Evolutionary conservation across 2,329 filamentous ascomycete genomes (phyloP).

Genomic region (Cytospora leucostoma): DNA sequence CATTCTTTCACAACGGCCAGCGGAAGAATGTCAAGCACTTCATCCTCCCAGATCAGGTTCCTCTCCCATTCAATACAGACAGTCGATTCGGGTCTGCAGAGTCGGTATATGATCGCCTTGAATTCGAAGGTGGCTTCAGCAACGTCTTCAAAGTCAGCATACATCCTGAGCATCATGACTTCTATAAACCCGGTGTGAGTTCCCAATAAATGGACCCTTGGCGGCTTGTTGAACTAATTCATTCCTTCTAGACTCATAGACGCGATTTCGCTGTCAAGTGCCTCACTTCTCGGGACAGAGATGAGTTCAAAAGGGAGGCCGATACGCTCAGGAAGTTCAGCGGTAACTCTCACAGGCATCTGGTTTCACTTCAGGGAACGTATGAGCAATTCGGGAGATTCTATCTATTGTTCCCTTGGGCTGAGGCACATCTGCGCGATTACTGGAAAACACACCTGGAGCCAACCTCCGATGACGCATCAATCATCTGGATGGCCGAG

Average conservation of each 20-base stretch:
- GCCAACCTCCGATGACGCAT: neutral
- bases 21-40: conserved; percentile 20
- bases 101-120: neutral
- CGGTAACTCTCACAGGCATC: conserved; percentile 21
- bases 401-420: conserved; percentile 31
- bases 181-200: conserved; percentile 8
- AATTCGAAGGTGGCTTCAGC: conserved; percentile 22
- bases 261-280: conserved; percentile 24
- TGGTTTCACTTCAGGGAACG: conserved; percentile 29
- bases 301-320: conserved; percentile 27
- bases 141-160: conserved; percentile 24
- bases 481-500: conserved; percentile 26
- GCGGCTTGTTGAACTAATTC: too few species aligned
- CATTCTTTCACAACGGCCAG: conserved; percentile 18
- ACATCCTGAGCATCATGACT: conserved; percentile 29
- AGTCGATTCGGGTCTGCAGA: neutral
- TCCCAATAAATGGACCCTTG: too few species aligned
- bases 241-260: neutral
- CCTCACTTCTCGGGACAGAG: conserved; percentile 8
- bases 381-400: conserved; percentile 24
- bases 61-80: conserved; percentile 17
- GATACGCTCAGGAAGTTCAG: conserved; percentile 28
- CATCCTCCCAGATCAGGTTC: neutral
- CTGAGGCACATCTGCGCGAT: conserved; percentile 24
- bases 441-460: conserved; percentile 21